A percentile compares a stretch with the other conserved stretches of the same genome.
Conservation (phyloP, 176 grass and related monocot genomes). For the Elaeis guineensis region DNA sequence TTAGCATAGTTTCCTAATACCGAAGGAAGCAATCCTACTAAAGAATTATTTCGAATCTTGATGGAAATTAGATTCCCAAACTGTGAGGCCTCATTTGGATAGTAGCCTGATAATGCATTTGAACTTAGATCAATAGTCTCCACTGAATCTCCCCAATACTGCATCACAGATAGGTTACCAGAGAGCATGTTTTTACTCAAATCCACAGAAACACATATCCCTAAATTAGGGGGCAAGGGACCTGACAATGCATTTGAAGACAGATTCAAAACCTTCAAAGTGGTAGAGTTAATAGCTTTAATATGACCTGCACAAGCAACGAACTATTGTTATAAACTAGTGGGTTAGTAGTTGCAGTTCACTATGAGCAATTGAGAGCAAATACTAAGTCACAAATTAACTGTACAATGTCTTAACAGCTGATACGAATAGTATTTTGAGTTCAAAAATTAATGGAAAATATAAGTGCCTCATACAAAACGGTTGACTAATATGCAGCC, state of each 20-base stretch:
- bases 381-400: too few species aligned
- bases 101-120: constrained; percentile 64
- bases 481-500: too few species aligned
- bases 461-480: too few species aligned
- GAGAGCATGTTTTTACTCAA: constrained; percentile 60
- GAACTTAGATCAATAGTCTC: constrained; percentile 89
- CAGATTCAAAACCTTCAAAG: constrained; percentile 78
- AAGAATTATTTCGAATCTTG: constrained; percentile 67
- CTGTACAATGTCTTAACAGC: too few species aligned
- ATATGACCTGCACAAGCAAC: constrained; percentile 50
- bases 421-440: too few species aligned
- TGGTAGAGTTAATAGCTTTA: constrained; percentile 63
- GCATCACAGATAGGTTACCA: constrained; percentile 60
- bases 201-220: constrained; percentile 58
- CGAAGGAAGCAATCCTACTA: constrained; percentile 64
- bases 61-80: constrained; percentile 63
- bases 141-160: constrained; percentile 50
- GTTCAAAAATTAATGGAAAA: too few species aligned
- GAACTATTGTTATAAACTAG: too few species aligned
- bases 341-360: too few species aligned
- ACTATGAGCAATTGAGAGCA: too few species aligned
- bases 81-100: constrained; percentile 65
- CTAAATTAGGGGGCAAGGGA: constrained; percentile 52
- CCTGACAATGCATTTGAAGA: constrained; percentile 77
- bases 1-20: constrained; percentile 69